A percentile compares a stretch with the other conserved stretches of the same genome.
Conservation (phyloP, 371 early-diverging fungal genomes). For the Entomophthora muscae region DNA sequence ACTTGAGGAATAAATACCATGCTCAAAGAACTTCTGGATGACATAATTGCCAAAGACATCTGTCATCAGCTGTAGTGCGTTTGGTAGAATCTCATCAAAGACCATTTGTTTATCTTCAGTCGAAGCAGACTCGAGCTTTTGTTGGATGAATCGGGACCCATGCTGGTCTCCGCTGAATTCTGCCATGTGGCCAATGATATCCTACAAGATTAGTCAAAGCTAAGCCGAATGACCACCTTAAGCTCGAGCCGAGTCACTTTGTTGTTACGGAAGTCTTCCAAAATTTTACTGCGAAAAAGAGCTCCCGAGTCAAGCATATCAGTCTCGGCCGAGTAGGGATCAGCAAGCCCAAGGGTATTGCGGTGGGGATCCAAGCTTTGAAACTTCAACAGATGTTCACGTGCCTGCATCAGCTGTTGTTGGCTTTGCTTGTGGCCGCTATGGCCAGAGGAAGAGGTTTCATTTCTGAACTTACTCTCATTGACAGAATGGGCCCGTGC, state of each 20-base stretch:
- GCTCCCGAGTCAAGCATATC: conserved; percentile 22
- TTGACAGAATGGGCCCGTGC: conserved; percentile 15
- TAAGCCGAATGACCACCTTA: conserved; percentile 22
- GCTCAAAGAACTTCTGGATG: conserved; percentile 98
- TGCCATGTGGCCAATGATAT: conserved; percentile 83
- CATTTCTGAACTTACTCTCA: conserved; percentile 32
- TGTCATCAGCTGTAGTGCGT: conserved; percentile 87
- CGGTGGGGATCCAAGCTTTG: conserved; percentile 14
- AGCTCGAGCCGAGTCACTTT: conserved; percentile 88
- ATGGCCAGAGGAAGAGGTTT: conserved; percentile 29
- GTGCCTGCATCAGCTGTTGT: conserved; percentile 27
- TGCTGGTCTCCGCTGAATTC: conserved; percentile 99
- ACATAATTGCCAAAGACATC: conserved; percentile 99
- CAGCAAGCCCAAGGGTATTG: conserved; percentile 5
- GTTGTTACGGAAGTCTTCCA: conserved; percentile 89
- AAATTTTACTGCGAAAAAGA: conserved; percentile 53
- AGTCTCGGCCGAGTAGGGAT: conserved; percentile 9
- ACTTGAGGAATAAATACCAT: conserved; percentile 25
- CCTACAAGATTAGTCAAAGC: conserved; percentile 21
- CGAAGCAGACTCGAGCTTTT: conserved; percentile 86
- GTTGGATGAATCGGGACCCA: conserved; percentile 98
- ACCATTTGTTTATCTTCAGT: conserved; percentile 90
- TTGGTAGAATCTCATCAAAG: conserved; percentile 89
- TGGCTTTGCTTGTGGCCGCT: conserved; percentile 22
- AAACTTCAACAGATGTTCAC: conserved; percentile 30